These are phyloP conservation scores for Diutina scorzettiae DNA, from an alignment of 1,139 yeast genomes.

Conservation along the genomic window DNA sequence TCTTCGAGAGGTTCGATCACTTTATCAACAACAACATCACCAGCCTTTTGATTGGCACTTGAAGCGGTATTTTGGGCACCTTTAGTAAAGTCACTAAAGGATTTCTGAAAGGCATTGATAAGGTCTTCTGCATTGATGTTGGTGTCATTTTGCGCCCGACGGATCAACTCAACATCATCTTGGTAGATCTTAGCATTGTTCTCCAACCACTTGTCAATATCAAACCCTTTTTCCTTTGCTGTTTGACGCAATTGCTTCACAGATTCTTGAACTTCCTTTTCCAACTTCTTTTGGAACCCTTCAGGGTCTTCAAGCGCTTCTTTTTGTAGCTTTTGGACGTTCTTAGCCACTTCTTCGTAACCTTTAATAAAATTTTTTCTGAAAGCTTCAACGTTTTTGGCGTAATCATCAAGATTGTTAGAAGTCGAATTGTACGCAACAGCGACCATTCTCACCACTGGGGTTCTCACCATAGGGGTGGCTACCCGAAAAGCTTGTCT, in stretches of 20 bases:
- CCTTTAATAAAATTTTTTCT: background rate
- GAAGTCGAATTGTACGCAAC: background rate
- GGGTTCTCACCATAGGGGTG: background rate
- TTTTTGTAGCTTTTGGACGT: background rate
- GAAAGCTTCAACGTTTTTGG: background rate
- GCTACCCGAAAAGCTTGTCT: background rate
- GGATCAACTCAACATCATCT: background rate
- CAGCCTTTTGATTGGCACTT: background rate
- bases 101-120: background rate
- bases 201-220: background rate
- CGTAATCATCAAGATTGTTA: background rate
- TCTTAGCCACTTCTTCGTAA: background rate
- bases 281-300: background rate
- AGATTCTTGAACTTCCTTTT: background rate
- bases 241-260: background rate
- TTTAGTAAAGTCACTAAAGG: background rate
- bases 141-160: background rate
- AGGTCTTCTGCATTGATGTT: background rate
- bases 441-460: background rate
- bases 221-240: background rate
- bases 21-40: background rate
- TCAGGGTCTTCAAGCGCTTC: background rate
- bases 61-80: background rate
- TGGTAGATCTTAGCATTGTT: background rate
- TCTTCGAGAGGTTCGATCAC: constrained; percentile 1